These are phyloP conservation scores for Lizonia empirigonia DNA, from an alignment of 2,329 filamentous ascomycete species.

Conservation along the genomic window DNA sequence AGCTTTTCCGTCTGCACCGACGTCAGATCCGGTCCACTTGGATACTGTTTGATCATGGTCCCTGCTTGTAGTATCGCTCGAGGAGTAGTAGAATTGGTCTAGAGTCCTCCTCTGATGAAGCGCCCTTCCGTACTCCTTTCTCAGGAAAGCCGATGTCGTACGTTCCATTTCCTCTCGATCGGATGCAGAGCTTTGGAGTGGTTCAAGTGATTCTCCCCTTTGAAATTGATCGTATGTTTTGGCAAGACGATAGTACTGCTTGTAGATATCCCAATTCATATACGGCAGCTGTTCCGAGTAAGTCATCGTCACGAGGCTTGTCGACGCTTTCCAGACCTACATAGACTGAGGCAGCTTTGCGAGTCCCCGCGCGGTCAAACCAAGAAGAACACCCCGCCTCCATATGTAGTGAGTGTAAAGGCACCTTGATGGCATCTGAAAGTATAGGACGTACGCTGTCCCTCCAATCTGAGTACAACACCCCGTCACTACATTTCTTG, in stretches of 20 bases:
- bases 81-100: neutral
- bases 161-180: neutral
- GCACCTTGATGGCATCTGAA: neutral
- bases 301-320: neutral
- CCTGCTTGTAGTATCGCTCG: neutral
- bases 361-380: no score
- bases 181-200: neutral
- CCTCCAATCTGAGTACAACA: neutral
- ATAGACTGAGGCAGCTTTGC: no score
- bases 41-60: neutral
- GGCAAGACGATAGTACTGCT: neutral
- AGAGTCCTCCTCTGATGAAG: neutral
- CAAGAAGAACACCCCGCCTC: neutral
- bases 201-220: neutral
- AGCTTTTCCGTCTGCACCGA: neutral
- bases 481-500: neutral
- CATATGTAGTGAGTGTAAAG: neutral
- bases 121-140: neutral
- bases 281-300: neutral
- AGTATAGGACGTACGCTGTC: neutral
- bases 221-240: neutral
- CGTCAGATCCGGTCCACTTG: neutral
- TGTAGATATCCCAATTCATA: neutral
- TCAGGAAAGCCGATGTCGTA: neutral
- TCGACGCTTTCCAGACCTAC: neutral